Evolutionary conservation across 2,329 filamentous ascomycete species (phyloP), one percentile per base, ranked within the genome.

Genomic region (Fusarium austroafricanum): DNA sequence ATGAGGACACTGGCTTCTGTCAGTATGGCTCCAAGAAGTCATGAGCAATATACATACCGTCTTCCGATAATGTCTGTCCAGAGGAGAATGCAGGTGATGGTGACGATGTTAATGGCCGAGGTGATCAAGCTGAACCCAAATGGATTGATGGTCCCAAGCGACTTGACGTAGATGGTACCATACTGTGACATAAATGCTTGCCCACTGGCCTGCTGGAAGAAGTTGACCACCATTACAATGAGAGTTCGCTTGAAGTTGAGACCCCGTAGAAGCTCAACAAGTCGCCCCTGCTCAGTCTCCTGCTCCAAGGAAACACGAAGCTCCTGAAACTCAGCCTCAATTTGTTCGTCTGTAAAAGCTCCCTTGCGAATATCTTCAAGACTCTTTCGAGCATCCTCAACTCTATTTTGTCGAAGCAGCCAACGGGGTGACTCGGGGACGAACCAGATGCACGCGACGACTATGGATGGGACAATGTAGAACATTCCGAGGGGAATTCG

Each of bases 341-440:
- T 73, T 6, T 73, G 38, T 6, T 71, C 60, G 8, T 71, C 55
- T 0, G 71, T 63, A 7, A 69, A 70, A 0, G 55, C 59, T 0
- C 71, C 69, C 4, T 58, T 43, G 3, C 67, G 53, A 0, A 73
- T 66, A 5, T 67, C 10, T 0, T 58, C 44, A 0, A 73, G 55
- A 14, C 43, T 60, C 4, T 18, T 23, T 2, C 55, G 47, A 0
- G 73, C 67, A 3, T 75, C 71, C 2, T 71, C 64, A 0, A 54
- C 60, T 10, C 65, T 61, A 10, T 72, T 44, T 23, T 73, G 55
- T 3, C 63, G 62, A 0, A 75, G 50, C 0, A 75, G 54, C 73
- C 73, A 75, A 6, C 73, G 55, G 2, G 73, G 73, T 0, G 73
- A 75, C 38, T 75, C 73, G 0, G 73, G 73, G 1, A 75, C 61